These are phyloP conservation scores for Corynascus novoguineensis DNA, from an alignment of 495 filamentous ascomycete genomes.

Conservation along the genomic window DNA sequence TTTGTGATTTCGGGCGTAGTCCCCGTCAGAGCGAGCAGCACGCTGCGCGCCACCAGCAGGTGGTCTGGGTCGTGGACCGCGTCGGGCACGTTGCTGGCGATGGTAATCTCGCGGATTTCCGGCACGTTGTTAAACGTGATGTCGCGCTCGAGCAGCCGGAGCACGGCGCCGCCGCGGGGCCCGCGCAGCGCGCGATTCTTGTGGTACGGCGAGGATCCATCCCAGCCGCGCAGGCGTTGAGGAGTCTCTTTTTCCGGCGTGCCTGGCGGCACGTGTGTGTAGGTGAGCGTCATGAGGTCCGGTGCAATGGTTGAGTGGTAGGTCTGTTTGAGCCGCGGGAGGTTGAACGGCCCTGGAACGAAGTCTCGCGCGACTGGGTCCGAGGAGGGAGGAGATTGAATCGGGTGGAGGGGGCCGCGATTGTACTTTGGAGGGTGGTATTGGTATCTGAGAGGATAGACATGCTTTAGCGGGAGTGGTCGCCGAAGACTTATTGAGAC, in stretches of 20 bases:
- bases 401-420: constrained; percentile 86
- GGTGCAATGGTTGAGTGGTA: constrained; percentile 77
- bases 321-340: constrained; percentile 83
- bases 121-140: constrained; percentile 85
- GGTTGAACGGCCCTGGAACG: constrained; percentile 87
- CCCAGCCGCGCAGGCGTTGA: constrained; percentile 78
- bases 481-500: not conserved
- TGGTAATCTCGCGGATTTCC: constrained; percentile 69
- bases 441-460: constrained; percentile 61
- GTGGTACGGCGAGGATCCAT: constrained; percentile 86
- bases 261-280: constrained; percentile 72
- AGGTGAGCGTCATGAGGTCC: constrained; percentile 87
- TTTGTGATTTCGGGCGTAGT: constrained; percentile 63
- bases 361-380: constrained; percentile 83
- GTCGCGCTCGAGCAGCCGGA: constrained; percentile 67
- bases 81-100: constrained; percentile 62
- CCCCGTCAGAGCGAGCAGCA: constrained; percentile 79
- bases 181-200: constrained; percentile 79
- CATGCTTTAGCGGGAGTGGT: not conserved
- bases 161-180: constrained; percentile 59
- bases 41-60: constrained; percentile 75
- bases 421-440: constrained; percentile 89
- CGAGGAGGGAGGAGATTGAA: constrained; percentile 76
- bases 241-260: constrained; percentile 55
- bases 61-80: constrained; percentile 60